Evolutionary conservation across 208 protist genomes (phyloP).

Genomic region (Wallacemonas rigidus): DNA sequence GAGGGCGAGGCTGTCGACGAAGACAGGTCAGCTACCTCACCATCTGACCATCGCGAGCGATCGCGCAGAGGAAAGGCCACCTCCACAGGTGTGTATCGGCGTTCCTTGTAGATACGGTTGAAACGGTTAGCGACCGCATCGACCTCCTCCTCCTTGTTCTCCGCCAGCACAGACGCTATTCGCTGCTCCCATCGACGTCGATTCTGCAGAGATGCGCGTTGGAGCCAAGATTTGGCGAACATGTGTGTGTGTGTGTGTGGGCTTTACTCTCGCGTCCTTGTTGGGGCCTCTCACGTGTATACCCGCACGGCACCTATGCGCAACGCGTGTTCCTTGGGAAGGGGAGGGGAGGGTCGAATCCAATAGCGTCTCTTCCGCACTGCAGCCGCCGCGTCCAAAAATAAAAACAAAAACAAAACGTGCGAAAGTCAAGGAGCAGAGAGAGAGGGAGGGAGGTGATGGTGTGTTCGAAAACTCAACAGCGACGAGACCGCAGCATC

Average conservation of each 20-base stretch:
- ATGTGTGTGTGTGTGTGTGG: neutral
- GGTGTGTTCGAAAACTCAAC: too few species aligned
- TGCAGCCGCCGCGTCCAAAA: too few species aligned
- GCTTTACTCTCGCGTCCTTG: too few species aligned
- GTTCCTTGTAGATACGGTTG: slow-evolving; percentile 83
- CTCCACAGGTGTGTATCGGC: slow-evolving; percentile 81
- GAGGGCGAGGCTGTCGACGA: neutral
- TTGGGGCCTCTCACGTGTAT: too few species aligned
- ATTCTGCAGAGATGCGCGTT: slow-evolving; percentile 48
- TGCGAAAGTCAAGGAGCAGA: too few species aligned
- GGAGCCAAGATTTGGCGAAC: neutral
- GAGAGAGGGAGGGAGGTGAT: too few species aligned
- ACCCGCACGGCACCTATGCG: too few species aligned
- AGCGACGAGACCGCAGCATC: too few species aligned
- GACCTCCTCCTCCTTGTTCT: slow-evolving; percentile 56
- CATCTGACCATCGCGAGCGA: slow-evolving; percentile 30
- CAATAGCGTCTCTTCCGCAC: too few species aligned
- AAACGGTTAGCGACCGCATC: slow-evolving; percentile 77
- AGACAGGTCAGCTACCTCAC: slow-evolving; percentile 11
- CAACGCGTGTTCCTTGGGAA: too few species aligned
- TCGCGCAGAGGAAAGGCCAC: slow-evolving; percentile 77
- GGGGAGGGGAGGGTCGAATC: too few species aligned
- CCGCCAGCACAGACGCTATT: slow-evolving; percentile 68
- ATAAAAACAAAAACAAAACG: too few species aligned
- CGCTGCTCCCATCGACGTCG: slow-evolving; percentile 89